Percentiles rank a stretch among this genome's conserved stretches.
phyloP scores from a whole-genome alignment of 176 grass and related monocot genomes.

The Carex scoparia region DNA sequence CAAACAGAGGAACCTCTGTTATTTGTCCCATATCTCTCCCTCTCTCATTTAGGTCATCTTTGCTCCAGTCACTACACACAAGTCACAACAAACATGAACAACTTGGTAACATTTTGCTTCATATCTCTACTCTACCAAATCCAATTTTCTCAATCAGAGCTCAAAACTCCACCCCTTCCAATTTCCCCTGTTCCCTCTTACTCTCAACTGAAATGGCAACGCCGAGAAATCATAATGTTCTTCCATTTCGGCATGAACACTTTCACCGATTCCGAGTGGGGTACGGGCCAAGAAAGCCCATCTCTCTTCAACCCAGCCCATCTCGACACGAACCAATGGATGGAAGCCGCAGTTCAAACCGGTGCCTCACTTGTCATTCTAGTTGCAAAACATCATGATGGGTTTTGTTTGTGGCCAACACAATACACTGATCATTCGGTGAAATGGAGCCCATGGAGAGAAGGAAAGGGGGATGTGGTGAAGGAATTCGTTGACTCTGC shows the following conservation, averaged over 20 bases:
- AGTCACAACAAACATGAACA: constrained; percentile 1
- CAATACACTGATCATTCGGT: constrained; percentile 71
- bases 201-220: constrained; percentile 78
- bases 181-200: constrained; percentile 57
- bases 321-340: constrained; percentile 69
- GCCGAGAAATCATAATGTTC: constrained; percentile 93
- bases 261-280: constrained; percentile 82
- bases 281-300: constrained; percentile 54
- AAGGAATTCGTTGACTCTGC: constrained; percentile 50
- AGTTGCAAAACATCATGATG: constrained; percentile 94
- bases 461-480: constrained; percentile 60
- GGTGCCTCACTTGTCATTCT: constrained; percentile 69
- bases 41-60: not conserved
- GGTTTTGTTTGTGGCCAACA: constrained; percentile 95
- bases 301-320: constrained; percentile 36
- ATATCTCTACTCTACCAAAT: constrained; percentile 13
- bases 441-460: constrained; percentile 49
- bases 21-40: not conserved
- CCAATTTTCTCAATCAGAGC: constrained; percentile 9
- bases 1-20: not conserved
- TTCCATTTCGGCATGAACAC: constrained; percentile 99
- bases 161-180: constrained; percentile 48
- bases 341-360: constrained; percentile 47
- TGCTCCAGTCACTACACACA: not conserved
- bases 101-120: constrained; percentile 4